phyloP scores from a whole-genome alignment of 768 basidiomycete genomes.

The Hypholoma sublateritium region DNA sequence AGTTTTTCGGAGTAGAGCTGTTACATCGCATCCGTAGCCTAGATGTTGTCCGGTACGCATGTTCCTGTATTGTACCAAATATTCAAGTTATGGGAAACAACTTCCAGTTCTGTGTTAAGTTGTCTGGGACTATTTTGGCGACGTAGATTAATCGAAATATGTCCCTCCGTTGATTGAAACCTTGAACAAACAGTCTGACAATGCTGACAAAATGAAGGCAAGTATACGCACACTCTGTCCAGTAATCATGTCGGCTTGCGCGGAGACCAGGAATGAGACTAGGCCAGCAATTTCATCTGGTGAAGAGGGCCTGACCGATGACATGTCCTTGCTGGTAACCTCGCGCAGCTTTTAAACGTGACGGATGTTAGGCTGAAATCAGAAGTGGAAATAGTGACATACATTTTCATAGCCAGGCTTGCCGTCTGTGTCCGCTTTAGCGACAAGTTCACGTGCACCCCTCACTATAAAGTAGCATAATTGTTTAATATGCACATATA shows the following conservation, averaged over 20 bases:
- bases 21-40: too few species aligned
- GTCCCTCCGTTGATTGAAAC: constrained; percentile 22
- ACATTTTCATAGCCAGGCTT: background rate
- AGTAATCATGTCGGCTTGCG: constrained; percentile 35
- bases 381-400: too few species aligned
- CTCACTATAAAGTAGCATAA: background rate
- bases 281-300: constrained; percentile 35
- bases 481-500: background rate
- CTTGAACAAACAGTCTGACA: constrained; percentile 1
- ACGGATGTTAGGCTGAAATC: too few species aligned
- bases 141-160: constrained; percentile 17
- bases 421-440: background rate
- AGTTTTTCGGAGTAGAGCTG: too few species aligned
- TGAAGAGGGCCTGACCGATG: constrained; percentile 6
- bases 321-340: background rate
- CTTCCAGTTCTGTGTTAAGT: too few species aligned
- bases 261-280: constrained; percentile 35
- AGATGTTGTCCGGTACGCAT: too few species aligned
- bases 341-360: background rate
- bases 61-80: too few species aligned
- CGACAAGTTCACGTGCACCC: background rate
- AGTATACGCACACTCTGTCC: constrained; percentile 17
- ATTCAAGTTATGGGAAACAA: too few species aligned
- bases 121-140: too few species aligned
- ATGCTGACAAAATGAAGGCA: background rate